Percentiles rank a stretch among this genome's conserved stretches.
Conservation (phyloP, 1,139 yeast species). For the Blastobotrys serpentis region DNA sequence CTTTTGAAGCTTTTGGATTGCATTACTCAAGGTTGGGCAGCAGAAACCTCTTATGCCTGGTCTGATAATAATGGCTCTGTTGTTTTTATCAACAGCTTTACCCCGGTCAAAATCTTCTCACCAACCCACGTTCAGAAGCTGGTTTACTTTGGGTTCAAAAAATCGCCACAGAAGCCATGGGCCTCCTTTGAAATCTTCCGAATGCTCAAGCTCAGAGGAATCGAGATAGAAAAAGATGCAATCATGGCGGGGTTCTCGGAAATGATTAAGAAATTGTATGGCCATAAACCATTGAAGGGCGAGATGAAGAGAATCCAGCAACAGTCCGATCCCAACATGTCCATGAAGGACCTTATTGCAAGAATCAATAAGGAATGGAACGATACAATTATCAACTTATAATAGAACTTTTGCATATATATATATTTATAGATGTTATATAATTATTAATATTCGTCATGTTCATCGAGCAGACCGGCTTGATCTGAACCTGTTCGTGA, state of each 20-base stretch:
- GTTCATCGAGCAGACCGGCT: background rate
- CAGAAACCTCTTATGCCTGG: background rate
- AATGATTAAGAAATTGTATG: conserved; percentile 1
- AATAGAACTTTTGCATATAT: background rate
- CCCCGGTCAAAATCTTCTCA: background rate
- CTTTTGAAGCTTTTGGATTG: background rate
- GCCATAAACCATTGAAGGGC: background rate
- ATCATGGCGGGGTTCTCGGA: background rate
- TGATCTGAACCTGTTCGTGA: background rate
- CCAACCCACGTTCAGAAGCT: background rate
- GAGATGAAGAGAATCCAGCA: conserved; percentile 1
- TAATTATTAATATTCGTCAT: background rate
- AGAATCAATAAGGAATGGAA: conserved; percentile 3
- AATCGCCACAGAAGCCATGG: conserved; percentile 5
- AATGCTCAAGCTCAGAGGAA: background rate
- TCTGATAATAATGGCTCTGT: background rate
- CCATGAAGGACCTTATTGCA: background rate
- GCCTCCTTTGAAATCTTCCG: background rate
- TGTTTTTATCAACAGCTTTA: conserved; percentile 1
- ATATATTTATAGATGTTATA: background rate
- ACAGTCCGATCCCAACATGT: background rate
- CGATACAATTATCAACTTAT: background rate
- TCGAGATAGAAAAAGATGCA: background rate
- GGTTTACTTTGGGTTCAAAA: conserved; percentile 1
- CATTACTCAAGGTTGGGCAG: background rate